Conservation (phyloP, 2,329 filamentous ascomycete genomes). For the Nemania diffusa region DNA sequence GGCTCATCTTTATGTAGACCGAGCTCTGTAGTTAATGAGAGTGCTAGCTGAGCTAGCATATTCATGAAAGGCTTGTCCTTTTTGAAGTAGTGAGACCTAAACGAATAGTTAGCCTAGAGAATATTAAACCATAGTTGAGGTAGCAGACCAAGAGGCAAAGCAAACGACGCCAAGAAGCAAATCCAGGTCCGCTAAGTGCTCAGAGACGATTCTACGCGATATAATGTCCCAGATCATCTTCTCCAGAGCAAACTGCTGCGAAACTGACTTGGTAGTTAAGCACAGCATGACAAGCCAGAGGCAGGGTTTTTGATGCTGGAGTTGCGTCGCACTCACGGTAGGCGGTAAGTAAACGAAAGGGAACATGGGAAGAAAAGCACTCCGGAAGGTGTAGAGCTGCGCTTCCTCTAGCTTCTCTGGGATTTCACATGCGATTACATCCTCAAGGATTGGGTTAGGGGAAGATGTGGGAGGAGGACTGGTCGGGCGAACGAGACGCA, state of each 20-base stretch:
- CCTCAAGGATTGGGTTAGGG: background rate
- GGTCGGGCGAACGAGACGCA: background rate
- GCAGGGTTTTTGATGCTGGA: background rate
- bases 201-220: constrained; percentile 4
- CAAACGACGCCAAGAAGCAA: constrained; percentile 1
- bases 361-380: background rate
- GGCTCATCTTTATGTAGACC: constrained; percentile 1
- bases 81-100: constrained; percentile 4
- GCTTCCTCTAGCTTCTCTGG: background rate
- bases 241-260: background rate
- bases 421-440: background rate
- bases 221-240: background rate
- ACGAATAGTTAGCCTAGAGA: background rate
- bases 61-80: constrained; percentile 6
- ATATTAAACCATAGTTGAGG: background rate
- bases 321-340: background rate
- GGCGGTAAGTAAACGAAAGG: background rate
- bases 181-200: constrained; percentile 3
- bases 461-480: background rate
- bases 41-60: background rate
- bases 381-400: background rate
- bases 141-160: constrained; percentile 1
- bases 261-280: background rate
- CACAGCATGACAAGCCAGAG: background rate
- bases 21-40: background rate